phyloP scores from a whole-genome alignment of 139 green algal genomes.

The Chlorella sp. region DNA sequence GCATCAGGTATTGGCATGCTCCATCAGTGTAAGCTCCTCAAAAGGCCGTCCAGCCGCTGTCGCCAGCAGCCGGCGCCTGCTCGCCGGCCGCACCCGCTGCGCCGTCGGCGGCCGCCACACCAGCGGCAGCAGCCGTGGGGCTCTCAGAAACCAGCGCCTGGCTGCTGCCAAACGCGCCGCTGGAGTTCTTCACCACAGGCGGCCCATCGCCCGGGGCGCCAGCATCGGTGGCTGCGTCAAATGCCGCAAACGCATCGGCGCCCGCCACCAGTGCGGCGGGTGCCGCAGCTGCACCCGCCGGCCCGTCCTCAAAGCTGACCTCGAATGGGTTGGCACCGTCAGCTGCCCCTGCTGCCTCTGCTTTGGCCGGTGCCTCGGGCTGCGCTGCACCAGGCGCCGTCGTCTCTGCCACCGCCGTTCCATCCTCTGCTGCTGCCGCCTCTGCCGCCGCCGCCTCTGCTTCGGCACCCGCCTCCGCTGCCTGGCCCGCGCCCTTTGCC shows the following conservation, averaged over 20 bases:
- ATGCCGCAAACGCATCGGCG: conserved; percentile 22
- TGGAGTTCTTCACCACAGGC: neutral
- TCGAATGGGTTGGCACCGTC: neutral
- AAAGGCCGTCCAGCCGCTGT: conserved; percentile 19
- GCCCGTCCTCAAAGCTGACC: neutral
- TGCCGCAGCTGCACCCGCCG: neutral
- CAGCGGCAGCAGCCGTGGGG: neutral
- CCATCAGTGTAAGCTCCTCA: too few species aligned
- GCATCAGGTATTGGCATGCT: neutral
- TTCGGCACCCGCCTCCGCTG: neutral
- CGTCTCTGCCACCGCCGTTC: neutral
- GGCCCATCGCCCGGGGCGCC: neutral
- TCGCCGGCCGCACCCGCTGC: neutral
- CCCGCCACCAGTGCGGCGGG: neutral
- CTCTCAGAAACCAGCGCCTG: neutral
- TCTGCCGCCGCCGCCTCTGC: neutral
- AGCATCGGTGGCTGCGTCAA: neutral
- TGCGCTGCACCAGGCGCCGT: neutral
- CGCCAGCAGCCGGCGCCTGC: neutral
- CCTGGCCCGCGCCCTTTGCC: neutral
- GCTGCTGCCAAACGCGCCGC: conserved; percentile 21
- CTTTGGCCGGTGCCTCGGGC: neutral
- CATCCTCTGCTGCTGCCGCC: neutral
- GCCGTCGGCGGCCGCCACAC: neutral
- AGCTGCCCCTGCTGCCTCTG: neutral